These are phyloP conservation scores for Achlya hypogyna DNA, from an alignment of 352 stramenopile genomes.

Conservation along the genomic window DNA sequence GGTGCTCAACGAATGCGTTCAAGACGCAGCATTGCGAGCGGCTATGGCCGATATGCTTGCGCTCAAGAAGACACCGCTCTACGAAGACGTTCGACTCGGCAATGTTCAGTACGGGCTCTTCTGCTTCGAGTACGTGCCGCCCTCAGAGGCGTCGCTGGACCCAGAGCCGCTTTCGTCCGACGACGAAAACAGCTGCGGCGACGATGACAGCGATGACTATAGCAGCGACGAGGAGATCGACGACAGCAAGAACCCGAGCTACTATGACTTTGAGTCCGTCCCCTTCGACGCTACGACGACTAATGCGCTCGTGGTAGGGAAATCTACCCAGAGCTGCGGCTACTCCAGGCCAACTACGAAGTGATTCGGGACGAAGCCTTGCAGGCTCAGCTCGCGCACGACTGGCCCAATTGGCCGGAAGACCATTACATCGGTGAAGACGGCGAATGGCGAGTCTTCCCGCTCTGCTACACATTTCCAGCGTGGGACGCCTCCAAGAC, in stretches of 20 bases:
- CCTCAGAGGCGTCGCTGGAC: background rate
- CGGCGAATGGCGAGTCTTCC: conserved; percentile 80
- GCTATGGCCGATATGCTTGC: conserved; percentile 1
- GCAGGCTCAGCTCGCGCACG: conserved; percentile 37
- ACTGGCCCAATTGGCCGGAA: conserved; percentile 79
- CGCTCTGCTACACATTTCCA: conserved; percentile 87
- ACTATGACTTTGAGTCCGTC: conserved; percentile 48
- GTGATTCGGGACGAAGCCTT: conserved; percentile 75
- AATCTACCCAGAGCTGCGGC: conserved; percentile 65
- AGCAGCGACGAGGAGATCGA: conserved; percentile 32
- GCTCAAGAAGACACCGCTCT: conserved; percentile 14
- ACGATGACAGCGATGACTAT: conserved; percentile 22
- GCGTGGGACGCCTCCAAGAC: conserved; percentile 76
- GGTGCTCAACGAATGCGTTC: background rate
- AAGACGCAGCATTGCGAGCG: background rate
- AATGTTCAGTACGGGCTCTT: conserved; percentile 6
- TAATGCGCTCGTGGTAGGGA: conserved; percentile 24
- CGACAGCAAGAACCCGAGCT: conserved; percentile 54
- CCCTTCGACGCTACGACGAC: background rate
- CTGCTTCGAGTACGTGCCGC: conserved; percentile 3
- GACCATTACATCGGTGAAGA: conserved; percentile 69
- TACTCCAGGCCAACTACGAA: conserved; percentile 56
- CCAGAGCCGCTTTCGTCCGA: background rate
- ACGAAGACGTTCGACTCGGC: conserved; percentile 10
- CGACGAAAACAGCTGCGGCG: conserved; percentile 22